These are phyloP conservation scores for Aquilaria agallochum DNA, from an alignment of 441 rosid species.

Conservation along the genomic window DNA sequence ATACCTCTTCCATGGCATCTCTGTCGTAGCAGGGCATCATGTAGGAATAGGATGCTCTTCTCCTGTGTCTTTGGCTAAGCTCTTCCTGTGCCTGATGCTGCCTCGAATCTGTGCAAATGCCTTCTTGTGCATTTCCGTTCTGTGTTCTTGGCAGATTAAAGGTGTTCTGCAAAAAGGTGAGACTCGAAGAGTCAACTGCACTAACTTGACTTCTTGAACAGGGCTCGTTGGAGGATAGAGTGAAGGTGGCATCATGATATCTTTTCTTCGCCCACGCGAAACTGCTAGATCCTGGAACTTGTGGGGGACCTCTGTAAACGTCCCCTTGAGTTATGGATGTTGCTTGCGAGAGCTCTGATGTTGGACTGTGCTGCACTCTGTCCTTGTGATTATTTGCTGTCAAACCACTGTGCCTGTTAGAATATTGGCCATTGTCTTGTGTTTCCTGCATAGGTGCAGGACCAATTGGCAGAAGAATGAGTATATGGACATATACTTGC, in stretches of 20 bases:
- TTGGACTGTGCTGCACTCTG: conserved; percentile 25
- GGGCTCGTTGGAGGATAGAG: conserved; percentile 49
- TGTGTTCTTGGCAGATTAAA: conserved; percentile 26
- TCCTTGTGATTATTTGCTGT: conserved; percentile 14
- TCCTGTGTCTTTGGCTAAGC: no score
- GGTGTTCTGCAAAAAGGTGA: conserved; percentile 33
- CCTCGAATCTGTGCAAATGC: conserved; percentile 1
- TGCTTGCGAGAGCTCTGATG: conserved; percentile 35
- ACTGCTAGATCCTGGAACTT: conserved; percentile 56
- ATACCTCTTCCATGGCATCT: no score
- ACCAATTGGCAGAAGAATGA: conserved; percentile 8
- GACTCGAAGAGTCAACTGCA: conserved; percentile 40
- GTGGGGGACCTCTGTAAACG: conserved; percentile 48
- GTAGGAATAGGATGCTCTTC: no score
- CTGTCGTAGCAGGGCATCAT: no score
- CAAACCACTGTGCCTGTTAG: conserved; percentile 12
- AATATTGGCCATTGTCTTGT: conserved; percentile 15
- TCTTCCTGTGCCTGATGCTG: neutral
- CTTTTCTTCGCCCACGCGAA: conserved; percentile 74
- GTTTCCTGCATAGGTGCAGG: conserved; percentile 28
- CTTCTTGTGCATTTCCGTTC: conserved; percentile 17
- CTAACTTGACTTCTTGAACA: conserved; percentile 51
- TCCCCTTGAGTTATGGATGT: conserved; percentile 34
- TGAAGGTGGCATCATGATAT: conserved; percentile 44
- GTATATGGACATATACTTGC: conserved; percentile 1